These are phyloP conservation scores for Aspergillus tanneri DNA, from an alignment of 2,329 filamentous ascomycete genomes.

Conservation along the genomic window DNA sequence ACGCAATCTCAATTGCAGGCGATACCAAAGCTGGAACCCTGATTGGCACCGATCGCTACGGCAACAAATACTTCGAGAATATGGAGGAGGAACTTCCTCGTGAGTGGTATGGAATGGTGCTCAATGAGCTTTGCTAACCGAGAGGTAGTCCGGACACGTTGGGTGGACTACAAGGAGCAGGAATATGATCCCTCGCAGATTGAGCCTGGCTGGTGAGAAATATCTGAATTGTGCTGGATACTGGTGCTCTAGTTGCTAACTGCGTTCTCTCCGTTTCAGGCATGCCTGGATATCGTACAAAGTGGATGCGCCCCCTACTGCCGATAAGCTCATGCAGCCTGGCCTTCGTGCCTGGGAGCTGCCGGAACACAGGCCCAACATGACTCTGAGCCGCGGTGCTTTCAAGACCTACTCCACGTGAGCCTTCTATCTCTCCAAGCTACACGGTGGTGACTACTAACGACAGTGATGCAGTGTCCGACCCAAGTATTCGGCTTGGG, in stretches of 20 bases:
- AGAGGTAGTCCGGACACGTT: conserved; percentile 78
- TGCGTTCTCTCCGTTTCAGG: conserved; percentile 44
- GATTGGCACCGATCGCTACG: conserved; percentile 81
- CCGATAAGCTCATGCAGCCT: conserved; percentile 70
- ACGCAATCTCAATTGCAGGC: conserved; percentile 55
- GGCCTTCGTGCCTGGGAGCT: conserved; percentile 74
- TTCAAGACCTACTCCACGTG: conserved; percentile 96
- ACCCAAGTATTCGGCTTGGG: conserved; percentile 38
- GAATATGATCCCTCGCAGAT: conserved; percentile 67
- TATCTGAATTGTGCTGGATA: neutral
- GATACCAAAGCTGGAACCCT: conserved; percentile 93
- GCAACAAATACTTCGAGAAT: conserved; percentile 99
- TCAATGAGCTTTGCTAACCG: conserved; percentile 17
- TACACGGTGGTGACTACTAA: neutral
- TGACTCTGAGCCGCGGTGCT: conserved; percentile 72
- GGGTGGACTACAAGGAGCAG: conserved; percentile 92
- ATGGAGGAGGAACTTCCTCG: conserved; percentile 81
- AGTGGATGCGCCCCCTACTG: conserved; percentile 78
- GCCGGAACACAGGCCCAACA: conserved; percentile 68
- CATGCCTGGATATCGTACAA: conserved; percentile 96
- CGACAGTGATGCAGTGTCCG: conserved; percentile 27
- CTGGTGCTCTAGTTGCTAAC: neutral
- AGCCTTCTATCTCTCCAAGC: conserved; percentile 42
- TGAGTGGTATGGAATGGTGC: conserved; percentile 47
- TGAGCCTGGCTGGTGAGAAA: conserved; percentile 76